These are phyloP conservation scores for Trifolium repens DNA, from an alignment of 306 rosid species.

Conservation along the genomic window DNA sequence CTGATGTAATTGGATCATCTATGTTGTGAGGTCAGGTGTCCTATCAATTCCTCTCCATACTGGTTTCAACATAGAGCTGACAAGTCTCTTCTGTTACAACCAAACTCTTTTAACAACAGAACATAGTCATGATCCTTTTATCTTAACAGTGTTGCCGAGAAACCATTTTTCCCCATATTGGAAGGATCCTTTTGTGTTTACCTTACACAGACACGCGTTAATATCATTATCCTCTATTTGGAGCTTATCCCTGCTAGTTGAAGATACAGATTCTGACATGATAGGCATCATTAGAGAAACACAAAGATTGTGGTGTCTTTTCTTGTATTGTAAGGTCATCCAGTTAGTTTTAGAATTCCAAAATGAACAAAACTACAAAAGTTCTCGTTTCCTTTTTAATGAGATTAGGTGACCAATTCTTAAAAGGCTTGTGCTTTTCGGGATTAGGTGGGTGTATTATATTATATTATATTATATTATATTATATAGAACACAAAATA, in stretches of 20 bases:
- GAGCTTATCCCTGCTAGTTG: neutral
- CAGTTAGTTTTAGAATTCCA: slow-evolving; percentile 5
- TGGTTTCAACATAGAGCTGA: slow-evolving; percentile 6
- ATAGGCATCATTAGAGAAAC: slow-evolving; percentile 8
- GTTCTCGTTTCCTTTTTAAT: slow-evolving; percentile 4
- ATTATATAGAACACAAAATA: slow-evolving; percentile 4
- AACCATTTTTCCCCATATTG: neutral
- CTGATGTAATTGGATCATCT: no score
- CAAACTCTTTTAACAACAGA: neutral
- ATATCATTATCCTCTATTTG: neutral
- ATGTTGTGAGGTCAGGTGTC: no score
- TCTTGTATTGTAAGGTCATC: slow-evolving; percentile 17
- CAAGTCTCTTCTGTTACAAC: neutral
- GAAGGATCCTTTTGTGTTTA: neutral
- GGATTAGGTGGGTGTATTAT: slow-evolving; percentile 30
- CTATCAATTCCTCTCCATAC: neutral
- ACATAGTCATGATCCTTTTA: neutral
- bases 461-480: slow-evolving; percentile 3
- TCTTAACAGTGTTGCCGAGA: slow-evolving; percentile 17
- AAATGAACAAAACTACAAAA: slow-evolving; percentile 20
- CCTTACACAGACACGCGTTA: neutral
- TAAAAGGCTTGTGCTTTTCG: slow-evolving; percentile 28
- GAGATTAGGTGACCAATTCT: slow-evolving; percentile 16
- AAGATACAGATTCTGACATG: neutral
- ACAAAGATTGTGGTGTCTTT: slow-evolving; percentile 6